Conservation (phyloP, 1,284 basidiomycete genomes). For the Microbotryum lychnidis-dioicae region DNA sequence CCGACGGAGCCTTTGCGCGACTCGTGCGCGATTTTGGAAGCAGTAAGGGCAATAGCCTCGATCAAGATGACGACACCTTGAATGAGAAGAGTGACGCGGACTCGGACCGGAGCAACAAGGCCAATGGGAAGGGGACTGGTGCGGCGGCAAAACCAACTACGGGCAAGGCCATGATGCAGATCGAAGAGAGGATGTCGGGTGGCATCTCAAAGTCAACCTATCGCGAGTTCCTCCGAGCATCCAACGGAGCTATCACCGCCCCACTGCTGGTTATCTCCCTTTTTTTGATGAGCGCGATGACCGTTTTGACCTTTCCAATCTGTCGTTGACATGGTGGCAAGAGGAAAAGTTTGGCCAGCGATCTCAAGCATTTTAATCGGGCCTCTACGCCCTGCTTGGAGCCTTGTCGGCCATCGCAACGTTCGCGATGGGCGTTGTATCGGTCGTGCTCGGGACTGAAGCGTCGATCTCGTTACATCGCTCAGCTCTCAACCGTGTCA, state of each 20-base stretch:
- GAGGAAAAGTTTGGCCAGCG: slow-evolving; percentile 14
- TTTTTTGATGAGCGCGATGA: slow-evolving; percentile 50
- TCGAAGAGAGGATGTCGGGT: slow-evolving; percentile 26
- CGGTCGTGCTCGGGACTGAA: slow-evolving; percentile 27
- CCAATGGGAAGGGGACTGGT: slow-evolving; percentile 39
- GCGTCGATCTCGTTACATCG: slow-evolving; percentile 35
- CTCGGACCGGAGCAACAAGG: slow-evolving; percentile 40
- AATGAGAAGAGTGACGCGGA: slow-evolving; percentile 32
- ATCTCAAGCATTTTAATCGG: slow-evolving; percentile 54
- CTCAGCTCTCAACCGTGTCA: slow-evolving; percentile 54
- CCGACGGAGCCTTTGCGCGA: slow-evolving; percentile 58
- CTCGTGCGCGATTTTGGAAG: slow-evolving; percentile 61
- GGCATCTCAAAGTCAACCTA: slow-evolving; percentile 48
- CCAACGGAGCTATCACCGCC: slow-evolving; percentile 50
- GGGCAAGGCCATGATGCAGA: slow-evolving; percentile 49
- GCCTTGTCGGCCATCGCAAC: slow-evolving; percentile 51
- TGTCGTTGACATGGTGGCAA: slow-evolving; percentile 27
- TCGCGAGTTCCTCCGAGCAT: slow-evolving; percentile 55
- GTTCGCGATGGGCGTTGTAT: slow-evolving; percentile 44
- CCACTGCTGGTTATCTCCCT: slow-evolving; percentile 53
- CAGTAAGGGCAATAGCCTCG: slow-evolving; percentile 32
- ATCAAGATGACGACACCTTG: neutral
- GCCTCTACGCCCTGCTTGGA: slow-evolving; percentile 59
- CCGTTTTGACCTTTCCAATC: slow-evolving; percentile 19
- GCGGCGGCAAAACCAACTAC: slow-evolving; percentile 40